Conservation (phyloP, 345 rosid species). For the Gossypioides kirkii region DNA sequence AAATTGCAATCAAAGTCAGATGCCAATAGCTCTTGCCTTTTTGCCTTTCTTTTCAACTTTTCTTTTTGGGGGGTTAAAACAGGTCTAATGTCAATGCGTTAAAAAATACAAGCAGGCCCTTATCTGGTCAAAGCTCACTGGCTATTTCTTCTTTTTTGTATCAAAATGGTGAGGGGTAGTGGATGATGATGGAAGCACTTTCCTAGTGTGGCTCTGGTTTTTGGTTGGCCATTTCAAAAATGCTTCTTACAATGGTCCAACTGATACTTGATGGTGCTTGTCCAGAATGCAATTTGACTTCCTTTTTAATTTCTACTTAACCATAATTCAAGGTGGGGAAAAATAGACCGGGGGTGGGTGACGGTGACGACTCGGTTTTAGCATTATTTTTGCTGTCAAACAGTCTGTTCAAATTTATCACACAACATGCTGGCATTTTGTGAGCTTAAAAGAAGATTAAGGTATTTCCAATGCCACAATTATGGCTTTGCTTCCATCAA, state of each 20-base stretch:
- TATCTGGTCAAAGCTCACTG: slow-evolving; percentile 49
- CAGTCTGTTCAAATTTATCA: neutral
- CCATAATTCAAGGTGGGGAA: slow-evolving; percentile 17
- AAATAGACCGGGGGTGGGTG: too few relatives aligned
- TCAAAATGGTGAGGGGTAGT: slow-evolving; percentile 43
- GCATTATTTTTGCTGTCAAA: too few relatives aligned
- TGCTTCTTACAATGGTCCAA: slow-evolving; percentile 15
- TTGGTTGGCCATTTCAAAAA: slow-evolving; percentile 24
- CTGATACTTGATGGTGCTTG: slow-evolving; percentile 20
- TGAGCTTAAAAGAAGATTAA: neutral
- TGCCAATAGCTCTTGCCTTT: slow-evolving; percentile 33
- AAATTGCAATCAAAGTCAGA: slow-evolving; percentile 69
- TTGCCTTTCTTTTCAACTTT: slow-evolving; percentile 28
- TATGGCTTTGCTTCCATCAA: neutral
- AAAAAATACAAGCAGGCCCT: slow-evolving; percentile 27
- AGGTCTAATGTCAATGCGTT: slow-evolving; percentile 42
- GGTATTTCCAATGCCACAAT: slow-evolving; percentile 3
- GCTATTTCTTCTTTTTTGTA: slow-evolving; percentile 40
- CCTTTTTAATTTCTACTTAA: slow-evolving; percentile 10
- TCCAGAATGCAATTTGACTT: slow-evolving; percentile 31
- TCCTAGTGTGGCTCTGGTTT: slow-evolving; percentile 43
- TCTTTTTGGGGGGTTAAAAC: slow-evolving; percentile 15
- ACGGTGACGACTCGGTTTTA: too few relatives aligned
- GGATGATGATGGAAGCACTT: slow-evolving; percentile 66
- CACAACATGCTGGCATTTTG: neutral